These are phyloP conservation scores for Trichoderma atrobrunneum DNA, from an alignment of 2,329 filamentous ascomycete genomes.

Conservation along the genomic window DNA sequence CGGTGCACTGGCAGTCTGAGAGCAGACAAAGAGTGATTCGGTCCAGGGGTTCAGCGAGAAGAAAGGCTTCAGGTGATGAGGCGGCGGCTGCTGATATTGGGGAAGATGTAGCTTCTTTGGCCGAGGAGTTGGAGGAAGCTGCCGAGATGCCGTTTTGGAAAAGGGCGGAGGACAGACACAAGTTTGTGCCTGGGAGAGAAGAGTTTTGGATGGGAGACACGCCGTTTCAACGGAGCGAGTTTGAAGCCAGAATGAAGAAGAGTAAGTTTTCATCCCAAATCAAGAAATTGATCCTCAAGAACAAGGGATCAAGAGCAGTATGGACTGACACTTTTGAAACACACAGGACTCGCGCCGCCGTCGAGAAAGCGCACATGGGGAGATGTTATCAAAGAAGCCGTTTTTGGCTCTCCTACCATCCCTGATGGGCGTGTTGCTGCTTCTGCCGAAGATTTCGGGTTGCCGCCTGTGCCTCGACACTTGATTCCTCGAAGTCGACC, in stretches of 20 bases:
- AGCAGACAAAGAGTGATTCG: slow-evolving; percentile 31
- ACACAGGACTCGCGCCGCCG: neutral
- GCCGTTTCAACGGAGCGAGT: slow-evolving; percentile 27
- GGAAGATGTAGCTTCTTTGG: neutral
- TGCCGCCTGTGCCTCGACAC: neutral
- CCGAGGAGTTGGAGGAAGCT: neutral
- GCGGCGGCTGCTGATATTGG: too few species aligned
- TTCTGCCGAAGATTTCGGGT: neutral
- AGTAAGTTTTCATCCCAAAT: neutral
- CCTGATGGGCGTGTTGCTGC: neutral
- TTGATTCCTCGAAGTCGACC: slow-evolving; percentile 13
- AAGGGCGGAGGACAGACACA: slow-evolving; percentile 1
- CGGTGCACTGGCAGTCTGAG: slow-evolving; percentile 38
- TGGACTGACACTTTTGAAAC: neutral
- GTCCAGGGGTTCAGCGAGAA: slow-evolving; percentile 4
- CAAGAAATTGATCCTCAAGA: too few species aligned
- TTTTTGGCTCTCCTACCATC: neutral
- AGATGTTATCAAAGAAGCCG: neutral
- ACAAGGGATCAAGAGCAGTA: neutral
- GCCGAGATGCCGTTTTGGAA: slow-evolving; percentile 5
- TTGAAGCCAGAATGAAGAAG: slow-evolving; percentile 24
- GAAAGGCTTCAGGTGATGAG: neutral
- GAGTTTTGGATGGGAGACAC: slow-evolving; percentile 34
- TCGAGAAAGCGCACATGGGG: neutral
- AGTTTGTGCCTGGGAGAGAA: slow-evolving; percentile 26